Evolutionary conservation across 2,329 filamentous ascomycete genomes (phyloP), one percentile per base, ranked within the genome.

Genomic region (Fusarium circinatum): DNA sequence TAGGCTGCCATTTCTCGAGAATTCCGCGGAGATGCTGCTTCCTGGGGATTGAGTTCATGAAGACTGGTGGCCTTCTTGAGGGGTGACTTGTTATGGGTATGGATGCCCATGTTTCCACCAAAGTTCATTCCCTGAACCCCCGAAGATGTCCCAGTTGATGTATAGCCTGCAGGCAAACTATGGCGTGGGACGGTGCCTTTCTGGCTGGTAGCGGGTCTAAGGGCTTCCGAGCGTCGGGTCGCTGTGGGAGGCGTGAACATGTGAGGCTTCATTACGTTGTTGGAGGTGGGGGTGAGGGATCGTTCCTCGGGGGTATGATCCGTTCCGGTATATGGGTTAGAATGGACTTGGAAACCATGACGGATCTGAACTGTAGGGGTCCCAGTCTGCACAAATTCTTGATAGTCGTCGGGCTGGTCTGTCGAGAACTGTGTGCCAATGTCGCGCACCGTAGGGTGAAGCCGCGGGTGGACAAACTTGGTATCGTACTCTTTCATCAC

Each of bases 401-500:
- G 79, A 13, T 81, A 79, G 39, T 84, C 82, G 13, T 80, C 77
- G 14, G 82, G 82, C 14, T 85, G 82, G 22, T 87, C 85, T 51
- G 83, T 82, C 44, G 89, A 90, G 66, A 92, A 92, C 81, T 98
- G 96, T 2, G 93, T 96, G 11, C 90, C 93, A 3, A 96, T 94
- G 90, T 90, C 88, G 61, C 89, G 84, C 74, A 97, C 93, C 10
- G 93, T 86, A 13, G 93, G 93, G 76, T 97, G 93, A n/a, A 97
- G 89, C 17, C 92, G 89, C 5, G 96, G 96, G 78, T 97, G 94
- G 2, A 99, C 96, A 79, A 93, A 98, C 84, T 99, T 99, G 76
- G 91, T 94, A 80, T 98, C 94, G 80, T 99, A 99, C 83, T 99
- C 96, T 80, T 95, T 92, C 83, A 98, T 88, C 10, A 98, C 96